A percentile compares a stretch with the other conserved stretches of the same genome.
phyloP scores from a whole-genome alignment of 1,284 basidiomycete species.

The Apiotrichum sp. region DNA sequence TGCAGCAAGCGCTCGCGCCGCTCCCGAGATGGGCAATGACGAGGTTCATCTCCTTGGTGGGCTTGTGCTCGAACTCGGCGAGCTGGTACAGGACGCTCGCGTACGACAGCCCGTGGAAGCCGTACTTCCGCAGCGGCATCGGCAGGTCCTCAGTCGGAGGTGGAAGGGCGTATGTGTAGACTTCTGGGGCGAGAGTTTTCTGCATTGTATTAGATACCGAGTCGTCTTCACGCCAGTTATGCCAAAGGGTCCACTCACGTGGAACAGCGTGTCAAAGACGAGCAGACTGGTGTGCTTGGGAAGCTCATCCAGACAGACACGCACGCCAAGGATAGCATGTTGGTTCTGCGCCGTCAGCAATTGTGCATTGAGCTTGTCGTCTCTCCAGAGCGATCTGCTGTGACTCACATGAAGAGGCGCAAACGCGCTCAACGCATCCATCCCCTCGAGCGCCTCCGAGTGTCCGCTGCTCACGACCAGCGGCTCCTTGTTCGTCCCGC shows the following conservation, averaged over 20 bases:
- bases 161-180: conserved; percentile 70
- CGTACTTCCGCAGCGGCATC: conserved; percentile 72
- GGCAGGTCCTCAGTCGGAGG: conserved; percentile 53
- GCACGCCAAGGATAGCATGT: conserved; percentile 50
- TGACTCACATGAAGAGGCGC: conserved; percentile 62
- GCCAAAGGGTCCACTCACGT: conserved; percentile 41
- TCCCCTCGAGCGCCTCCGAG: conserved; percentile 57
- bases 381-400: no score
- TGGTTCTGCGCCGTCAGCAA: conserved; percentile 45
- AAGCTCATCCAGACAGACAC: conserved; percentile 57
- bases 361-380: no score
- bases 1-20: conserved; percentile 63
- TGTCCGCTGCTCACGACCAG: conserved; percentile 57
- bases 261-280: conserved; percentile 77
- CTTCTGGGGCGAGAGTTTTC: conserved; percentile 62
- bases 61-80: conserved; percentile 55
- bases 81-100: conserved; percentile 36
- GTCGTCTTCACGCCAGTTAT: no score
- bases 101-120: conserved; percentile 67
- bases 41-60: conserved; percentile 54
- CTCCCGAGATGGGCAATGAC: conserved; percentile 79
- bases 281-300: conserved; percentile 52
- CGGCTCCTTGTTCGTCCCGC: conserved; percentile 64
- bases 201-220: conserved; percentile 2
- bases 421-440: conserved; percentile 68